Conservation (phyloP, 2,329 filamentous ascomycete genomes). For the Drechslerella stenobrocha region DNA sequence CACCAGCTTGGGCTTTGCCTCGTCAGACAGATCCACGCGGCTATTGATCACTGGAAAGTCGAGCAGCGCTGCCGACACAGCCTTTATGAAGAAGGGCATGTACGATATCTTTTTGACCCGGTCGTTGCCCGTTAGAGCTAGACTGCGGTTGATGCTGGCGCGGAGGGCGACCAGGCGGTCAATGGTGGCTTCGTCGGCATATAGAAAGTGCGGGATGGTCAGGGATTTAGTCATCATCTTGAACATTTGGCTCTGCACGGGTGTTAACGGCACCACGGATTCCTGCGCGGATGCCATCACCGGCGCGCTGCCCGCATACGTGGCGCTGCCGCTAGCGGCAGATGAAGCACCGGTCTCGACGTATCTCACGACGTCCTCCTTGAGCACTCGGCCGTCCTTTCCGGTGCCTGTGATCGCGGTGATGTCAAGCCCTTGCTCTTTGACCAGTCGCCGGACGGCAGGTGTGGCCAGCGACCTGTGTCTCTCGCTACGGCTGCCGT, state of each 20-base stretch:
- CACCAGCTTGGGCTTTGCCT: conserved; percentile 71
- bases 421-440: conserved; percentile 77
- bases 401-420: conserved; percentile 79
- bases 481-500: conserved; percentile 21
- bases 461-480: conserved; percentile 75
- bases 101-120: conserved; percentile 72
- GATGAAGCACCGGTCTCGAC: conserved; percentile 58
- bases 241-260: conserved; percentile 91
- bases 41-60: conserved; percentile 86
- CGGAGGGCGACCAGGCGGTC: conserved; percentile 73
- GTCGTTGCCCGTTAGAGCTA: conserved; percentile 55
- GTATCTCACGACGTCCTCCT: conserved; percentile 83
- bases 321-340: background rate
- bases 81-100: conserved; percentile 94
- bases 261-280: conserved; percentile 69
- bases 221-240: conserved; percentile 94
- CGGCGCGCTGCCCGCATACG: conserved; percentile 52
- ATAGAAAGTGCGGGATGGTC: conserved; percentile 90
- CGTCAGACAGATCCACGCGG: conserved; percentile 67
- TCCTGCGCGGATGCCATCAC: conserved; percentile 63
- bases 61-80: conserved; percentile 79
- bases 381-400: conserved; percentile 84
- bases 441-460: conserved; percentile 84
- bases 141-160: conserved; percentile 70
- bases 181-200: conserved; percentile 86